Base-by-base conservation (phyloP, 1,284 basidiomycete species). In the Trichosporon sp. region DNA sequence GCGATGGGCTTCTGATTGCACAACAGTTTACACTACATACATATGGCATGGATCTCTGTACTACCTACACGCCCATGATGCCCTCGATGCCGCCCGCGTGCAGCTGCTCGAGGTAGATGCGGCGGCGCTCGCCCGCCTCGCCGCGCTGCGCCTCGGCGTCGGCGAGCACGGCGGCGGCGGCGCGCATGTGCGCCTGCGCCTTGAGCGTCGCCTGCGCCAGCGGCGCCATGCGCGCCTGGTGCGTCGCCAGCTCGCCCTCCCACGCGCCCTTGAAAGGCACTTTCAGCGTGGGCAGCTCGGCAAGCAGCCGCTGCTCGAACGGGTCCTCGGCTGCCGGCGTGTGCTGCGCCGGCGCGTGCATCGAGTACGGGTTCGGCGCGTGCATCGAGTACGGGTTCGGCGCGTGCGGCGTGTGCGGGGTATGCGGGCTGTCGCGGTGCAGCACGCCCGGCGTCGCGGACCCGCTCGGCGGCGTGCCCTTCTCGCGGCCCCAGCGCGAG, bases 81-180 rank as follows among this genome's bases (percentile, higher is more conserved):
- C 70, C 73, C 5, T 75, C 74, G 12, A 78, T 68, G 25, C 66
- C 71, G 8, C 72, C 72, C 7, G 68, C 66, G 51, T 68, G 63
- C 62, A 78, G 69, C 65, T 77, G 76, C 47, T 64, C 71, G 64
- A 80, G 77, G 27, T 70, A 73, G 0, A 77, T 73, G 64, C 71
- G 73, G 35, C 78, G 69, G 62, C 80, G 70, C 65, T 81, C 79
- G 4, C 56, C 69, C 1, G 77, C 80, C 1, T 77, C 76, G 1
- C 71, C 38, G 7, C 77, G 66, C 66, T 82, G 80, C 23, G 77
- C 77, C 72, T 82, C 80, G 0, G 79, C 80, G 66, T 82, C 80
- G 5, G 79, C 76, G 12, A 81, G 64, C 0, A 78, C 69, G 13
- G 75, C 75, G 2, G 74, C 72, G 0, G 78, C 78, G 27, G 78